Percentiles rank a stretch among this genome's conserved stretches.
phyloP scores from a whole-genome alignment of 2,329 filamentous ascomycete genomes.

The Talaromyces funiculosus region DNA sequence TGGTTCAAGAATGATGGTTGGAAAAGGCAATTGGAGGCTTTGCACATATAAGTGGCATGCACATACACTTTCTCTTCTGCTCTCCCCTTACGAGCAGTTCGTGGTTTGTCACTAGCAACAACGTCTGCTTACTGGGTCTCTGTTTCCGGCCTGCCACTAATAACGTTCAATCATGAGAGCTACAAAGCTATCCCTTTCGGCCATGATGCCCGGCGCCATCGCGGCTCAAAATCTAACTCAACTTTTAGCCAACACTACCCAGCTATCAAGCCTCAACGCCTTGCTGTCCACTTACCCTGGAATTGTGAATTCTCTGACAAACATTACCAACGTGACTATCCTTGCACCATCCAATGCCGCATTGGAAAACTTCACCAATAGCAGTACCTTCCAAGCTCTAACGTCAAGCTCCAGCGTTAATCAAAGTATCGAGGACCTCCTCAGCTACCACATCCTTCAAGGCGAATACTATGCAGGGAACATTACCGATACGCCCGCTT shows the following conservation, averaged over 20 bases:
- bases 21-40: neutral
- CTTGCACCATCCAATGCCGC: conserved; percentile 7
- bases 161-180: neutral
- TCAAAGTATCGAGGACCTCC: neutral
- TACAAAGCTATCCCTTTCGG: neutral
- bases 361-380: conserved; percentile 1
- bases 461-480: conserved; percentile 6
- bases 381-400: neutral
- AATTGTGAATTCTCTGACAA: neutral
- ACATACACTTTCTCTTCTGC: neutral
- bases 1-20: neutral
- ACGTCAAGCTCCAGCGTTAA: neutral
- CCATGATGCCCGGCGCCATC: neutral
- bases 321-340: conserved; percentile 7
- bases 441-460: conserved; percentile 7
- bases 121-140: neutral
- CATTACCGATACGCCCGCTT: neutral
- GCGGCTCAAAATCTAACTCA: conserved; percentile 5
- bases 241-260: conserved; percentile 2
- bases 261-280: conserved; percentile 7
- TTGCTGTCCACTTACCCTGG: conserved; percentile 1
- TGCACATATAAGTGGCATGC: neutral
- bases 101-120: neutral
- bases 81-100: neutral
- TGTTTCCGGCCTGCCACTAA: neutral